Evolutionary conservation across 306 rosid genomes (phyloP).

Genomic region (Lagenaria siceraria): DNA sequence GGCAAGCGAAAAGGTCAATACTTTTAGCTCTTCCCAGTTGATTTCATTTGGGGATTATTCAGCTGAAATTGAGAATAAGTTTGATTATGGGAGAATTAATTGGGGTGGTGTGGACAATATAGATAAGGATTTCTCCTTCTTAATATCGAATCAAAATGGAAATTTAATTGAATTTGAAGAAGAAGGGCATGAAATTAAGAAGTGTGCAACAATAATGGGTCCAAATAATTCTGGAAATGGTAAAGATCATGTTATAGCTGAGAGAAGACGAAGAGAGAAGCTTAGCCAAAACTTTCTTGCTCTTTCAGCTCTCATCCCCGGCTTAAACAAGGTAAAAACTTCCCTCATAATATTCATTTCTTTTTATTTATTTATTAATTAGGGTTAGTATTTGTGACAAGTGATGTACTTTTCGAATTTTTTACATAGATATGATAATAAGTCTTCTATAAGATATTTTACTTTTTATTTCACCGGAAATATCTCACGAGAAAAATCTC

Average conservation of each 20-base stretch:
- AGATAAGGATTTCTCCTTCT: neutral
- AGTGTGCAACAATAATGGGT: neutral
- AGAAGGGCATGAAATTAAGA: conserved; percentile 14
- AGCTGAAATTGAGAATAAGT: neutral
- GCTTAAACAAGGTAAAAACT: conserved; percentile 39
- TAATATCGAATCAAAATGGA: neutral
- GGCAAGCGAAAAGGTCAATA: conserved; percentile 16
- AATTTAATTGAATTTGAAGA: neutral
- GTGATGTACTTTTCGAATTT: too few species aligned
- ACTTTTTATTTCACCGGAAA: too few species aligned
- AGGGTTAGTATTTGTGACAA: neutral
- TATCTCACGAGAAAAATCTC: too few species aligned
- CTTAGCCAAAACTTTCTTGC: conserved; percentile 32
- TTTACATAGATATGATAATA: too few species aligned
- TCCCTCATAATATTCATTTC: neutral
- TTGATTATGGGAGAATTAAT: neutral
- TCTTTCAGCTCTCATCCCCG: conserved; percentile 42
- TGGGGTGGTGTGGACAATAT: neutral
- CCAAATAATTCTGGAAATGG: conserved; percentile 16
- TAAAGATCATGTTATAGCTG: conserved; percentile 40
- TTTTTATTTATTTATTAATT: too few species aligned
- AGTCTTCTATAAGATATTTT: too few species aligned
- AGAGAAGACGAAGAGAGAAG: conserved; percentile 41
- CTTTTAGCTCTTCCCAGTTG: conserved; percentile 25
- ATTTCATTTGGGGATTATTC: conserved; percentile 37